Evolutionary conservation across 1,284 basidiomycete species (phyloP).

Genomic region (Flammula alnicola): DNA sequence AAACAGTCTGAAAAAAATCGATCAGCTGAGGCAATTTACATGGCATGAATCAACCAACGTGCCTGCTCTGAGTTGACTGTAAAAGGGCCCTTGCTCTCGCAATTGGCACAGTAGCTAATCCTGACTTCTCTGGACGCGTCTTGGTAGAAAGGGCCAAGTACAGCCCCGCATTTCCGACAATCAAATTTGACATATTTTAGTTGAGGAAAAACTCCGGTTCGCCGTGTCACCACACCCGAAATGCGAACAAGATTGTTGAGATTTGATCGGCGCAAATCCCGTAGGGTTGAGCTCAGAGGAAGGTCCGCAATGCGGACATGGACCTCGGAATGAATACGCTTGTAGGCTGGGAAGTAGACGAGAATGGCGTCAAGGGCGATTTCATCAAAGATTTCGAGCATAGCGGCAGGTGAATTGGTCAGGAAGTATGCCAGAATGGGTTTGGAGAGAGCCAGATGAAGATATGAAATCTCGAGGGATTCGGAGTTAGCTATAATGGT

Average conservation of each 20-base stretch:
- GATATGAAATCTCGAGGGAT: constrained; percentile 95
- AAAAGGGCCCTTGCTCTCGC: constrained; percentile 95
- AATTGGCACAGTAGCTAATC: constrained; percentile 93
- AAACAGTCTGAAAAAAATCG: constrained; percentile 79
- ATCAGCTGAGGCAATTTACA: neutral
- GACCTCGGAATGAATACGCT: constrained; percentile 96
- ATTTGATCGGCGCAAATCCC: constrained; percentile 91
- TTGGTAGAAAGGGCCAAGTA: constrained; percentile 97
- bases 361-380: constrained; percentile 94
- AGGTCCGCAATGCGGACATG: constrained; percentile 97
- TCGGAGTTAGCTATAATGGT: constrained; percentile 83
- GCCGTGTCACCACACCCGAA: constrained; percentile 95
- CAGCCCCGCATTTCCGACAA: constrained; percentile 90
- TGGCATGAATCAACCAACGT: constrained; percentile 21
- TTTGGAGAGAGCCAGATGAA: constrained; percentile 89
- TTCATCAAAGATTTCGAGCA: constrained; percentile 95
- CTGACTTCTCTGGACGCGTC: constrained; percentile 94
- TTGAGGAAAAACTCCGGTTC: constrained; percentile 97
- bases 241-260: constrained; percentile 97
- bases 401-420: constrained; percentile 90
- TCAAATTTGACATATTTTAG: constrained; percentile 99
- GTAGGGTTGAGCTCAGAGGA: constrained; percentile 86
- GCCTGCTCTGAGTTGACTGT: constrained; percentile 96
- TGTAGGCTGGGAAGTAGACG: constrained; percentile 95
- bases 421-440: constrained; percentile 97